Percentiles rank a stretch among this genome's conserved stretches.
phyloP scores from a whole-genome alignment of 305 asterid genomes.

The Lippia alba region DNA sequence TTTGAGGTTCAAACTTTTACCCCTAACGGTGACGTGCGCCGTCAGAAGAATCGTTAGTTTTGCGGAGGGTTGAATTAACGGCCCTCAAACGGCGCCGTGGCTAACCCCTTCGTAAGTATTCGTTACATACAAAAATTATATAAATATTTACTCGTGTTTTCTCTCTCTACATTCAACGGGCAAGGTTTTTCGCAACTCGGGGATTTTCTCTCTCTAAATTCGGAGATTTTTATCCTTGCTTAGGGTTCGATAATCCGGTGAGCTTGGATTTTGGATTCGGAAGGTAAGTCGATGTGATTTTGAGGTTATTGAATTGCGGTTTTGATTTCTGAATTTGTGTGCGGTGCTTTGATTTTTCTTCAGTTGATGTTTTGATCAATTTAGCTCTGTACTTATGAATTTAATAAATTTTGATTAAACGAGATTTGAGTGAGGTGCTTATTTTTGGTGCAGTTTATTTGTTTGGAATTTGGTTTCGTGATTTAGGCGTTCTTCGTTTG shows the following conservation, averaged over 20 bases:
- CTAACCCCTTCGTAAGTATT: slow-evolving; percentile 64
- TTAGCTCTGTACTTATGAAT: slow-evolving; percentile 28
- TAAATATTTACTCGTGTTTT: slow-evolving; percentile 38
- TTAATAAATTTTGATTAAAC: slow-evolving; percentile 31
- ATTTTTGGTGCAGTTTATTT: slow-evolving; percentile 9
- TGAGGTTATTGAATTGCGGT: slow-evolving; percentile 37
- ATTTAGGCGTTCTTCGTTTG: slow-evolving; percentile 31
- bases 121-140: slow-evolving; percentile 78
- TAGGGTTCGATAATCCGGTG: slow-evolving; percentile 39
- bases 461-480: slow-evolving; percentile 32
- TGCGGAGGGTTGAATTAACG: slow-evolving; percentile 41
- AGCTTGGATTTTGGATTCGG: slow-evolving; percentile 48
- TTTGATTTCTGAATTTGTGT: slow-evolving; percentile 17
- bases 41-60: slow-evolving; percentile 34
- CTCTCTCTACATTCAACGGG: slow-evolving; percentile 82
- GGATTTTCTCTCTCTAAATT: slow-evolving; percentile 50
- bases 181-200: slow-evolving; percentile 64
- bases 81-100: slow-evolving; percentile 71
- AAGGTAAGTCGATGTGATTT: slow-evolving; percentile 35
- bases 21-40: slow-evolving; percentile 70
- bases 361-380: slow-evolving; percentile 44
- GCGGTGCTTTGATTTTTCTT: slow-evolving; percentile 18
- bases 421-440: slow-evolving; percentile 24
- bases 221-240: slow-evolving; percentile 30
- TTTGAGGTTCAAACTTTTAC: slow-evolving; percentile 87